phyloP scores from a whole-genome alignment of 2,329 filamentous ascomycete species.

The Fusarium sterilihyphosum region DNA sequence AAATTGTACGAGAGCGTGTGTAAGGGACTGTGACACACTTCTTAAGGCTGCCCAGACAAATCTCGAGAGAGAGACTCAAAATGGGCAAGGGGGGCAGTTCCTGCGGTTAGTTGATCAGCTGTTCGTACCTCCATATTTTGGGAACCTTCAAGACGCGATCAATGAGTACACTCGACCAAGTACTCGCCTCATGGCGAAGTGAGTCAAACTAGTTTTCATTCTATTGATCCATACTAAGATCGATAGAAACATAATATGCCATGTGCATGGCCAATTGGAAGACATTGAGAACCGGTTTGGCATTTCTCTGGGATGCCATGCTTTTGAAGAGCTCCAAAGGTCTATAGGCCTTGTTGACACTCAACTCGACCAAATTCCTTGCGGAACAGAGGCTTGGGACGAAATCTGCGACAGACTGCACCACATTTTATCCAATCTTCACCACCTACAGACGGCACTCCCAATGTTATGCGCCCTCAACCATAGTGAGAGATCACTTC shows the following conservation, averaged over 20 bases:
- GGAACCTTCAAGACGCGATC: neutral
- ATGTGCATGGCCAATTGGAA: neutral
- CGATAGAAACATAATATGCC: neutral
- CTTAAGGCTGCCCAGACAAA: neutral
- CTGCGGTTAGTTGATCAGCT: neutral
- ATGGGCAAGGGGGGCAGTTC: neutral
- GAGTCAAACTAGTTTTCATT: neutral
- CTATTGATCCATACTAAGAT: neutral
- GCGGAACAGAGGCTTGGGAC: neutral
- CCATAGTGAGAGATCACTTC: neutral
- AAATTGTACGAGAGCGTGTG: neutral
- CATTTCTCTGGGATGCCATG: neutral
- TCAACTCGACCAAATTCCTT: neutral
- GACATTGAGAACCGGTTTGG: neutral
- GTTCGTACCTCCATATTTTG: neutral
- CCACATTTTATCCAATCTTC: neutral
- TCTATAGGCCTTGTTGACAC: neutral
- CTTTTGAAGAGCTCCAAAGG: neutral
- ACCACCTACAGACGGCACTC: neutral
- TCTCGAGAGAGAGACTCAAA: neutral
- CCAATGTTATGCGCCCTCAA: neutral
- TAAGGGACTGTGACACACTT: neutral
- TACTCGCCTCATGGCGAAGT: neutral
- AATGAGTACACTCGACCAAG: neutral
- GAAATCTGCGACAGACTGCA: neutral